Base-by-base conservation (phyloP, 768 basidiomycete species). In the Xerocomus potaroensis region DNA sequence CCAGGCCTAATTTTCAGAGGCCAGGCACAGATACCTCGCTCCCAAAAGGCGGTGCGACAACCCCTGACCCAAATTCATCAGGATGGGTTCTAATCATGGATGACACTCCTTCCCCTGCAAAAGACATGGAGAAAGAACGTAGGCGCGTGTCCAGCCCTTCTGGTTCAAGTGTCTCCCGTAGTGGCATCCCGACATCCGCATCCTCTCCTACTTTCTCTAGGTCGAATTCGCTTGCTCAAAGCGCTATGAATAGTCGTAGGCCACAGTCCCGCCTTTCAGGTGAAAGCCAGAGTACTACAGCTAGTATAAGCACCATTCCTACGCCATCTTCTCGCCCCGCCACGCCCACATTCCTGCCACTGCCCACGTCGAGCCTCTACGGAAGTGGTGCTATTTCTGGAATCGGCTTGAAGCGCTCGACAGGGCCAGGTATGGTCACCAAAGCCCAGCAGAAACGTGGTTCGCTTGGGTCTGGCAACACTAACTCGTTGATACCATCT, bases 11-110 rank as follows among this genome's bases (percentile, higher is more conserved):
- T 41, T 51, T 63, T 10, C 75, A 77, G 24, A 73, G 72, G 41
- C 69, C 66, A 15, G 75, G 75, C 49, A 67, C 65, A 38, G 77
- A 79, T 36, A 69, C 64, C 51, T 72, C 71, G 34, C 63, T 67
- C 7, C 69, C 63, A 48, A 77, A 73, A 56, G 57, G 64, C 22
- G 62, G 60, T 27, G 52, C 55, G 14, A 67, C 60, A 44, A 77
- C 72, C 32, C 70, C 75, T 35, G 69, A 65, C 26, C 78, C 75
- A 18, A 86, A 88, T 56, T 69, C 82, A 10, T 79, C 87, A 30
- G 88, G 88, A 45, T 91, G 88, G 88, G 88, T 91, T 33, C 77
- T 91, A 30, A 87, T 91, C 41, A 89, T 90, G 87, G 89, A 91
- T 54, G 89, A 90, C 59, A 83, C 84, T 2, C 84, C 87, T 19